Evolutionary conservation across 192 early-diverging fungal species (phyloP).

Genomic region (Mortierella antarctica): DNA sequence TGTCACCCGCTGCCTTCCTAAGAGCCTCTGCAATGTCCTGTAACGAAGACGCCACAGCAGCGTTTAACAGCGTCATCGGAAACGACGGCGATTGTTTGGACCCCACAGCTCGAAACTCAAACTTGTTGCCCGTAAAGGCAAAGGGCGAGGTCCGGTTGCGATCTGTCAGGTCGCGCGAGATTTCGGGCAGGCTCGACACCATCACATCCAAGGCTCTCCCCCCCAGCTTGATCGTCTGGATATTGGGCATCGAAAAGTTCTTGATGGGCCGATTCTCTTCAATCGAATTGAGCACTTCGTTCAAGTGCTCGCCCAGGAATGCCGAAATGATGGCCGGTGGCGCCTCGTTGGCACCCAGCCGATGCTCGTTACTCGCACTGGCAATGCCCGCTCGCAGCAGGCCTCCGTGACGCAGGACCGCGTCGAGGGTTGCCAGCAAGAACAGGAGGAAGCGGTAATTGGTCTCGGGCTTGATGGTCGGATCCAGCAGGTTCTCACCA

Average conservation of each 20-base stretch:
- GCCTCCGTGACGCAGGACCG: slow-evolving; percentile 90
- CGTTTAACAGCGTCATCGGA: slow-evolving; percentile 93
- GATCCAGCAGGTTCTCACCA: slow-evolving; percentile 98
- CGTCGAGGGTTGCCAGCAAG: slow-evolving; percentile 91
- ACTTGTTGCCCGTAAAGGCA: slow-evolving; percentile 99
- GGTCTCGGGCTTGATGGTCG: slow-evolving; percentile 95
- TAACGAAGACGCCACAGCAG: slow-evolving; percentile 88
- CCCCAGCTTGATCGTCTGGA: slow-evolving; percentile 93
- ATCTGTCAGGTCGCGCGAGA: slow-evolving; percentile 98
- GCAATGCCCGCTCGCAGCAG: slow-evolving; percentile 93
- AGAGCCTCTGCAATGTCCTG: slow-evolving; percentile 78
- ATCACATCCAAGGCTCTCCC: slow-evolving; percentile 96
- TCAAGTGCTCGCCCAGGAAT: slow-evolving; percentile 97
- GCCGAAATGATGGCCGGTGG: slow-evolving; percentile 97
- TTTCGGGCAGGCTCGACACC: slow-evolving; percentile 90
- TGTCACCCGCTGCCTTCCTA: slow-evolving; percentile 83
- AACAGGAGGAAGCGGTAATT: slow-evolving; percentile 99
- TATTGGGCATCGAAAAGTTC: slow-evolving; percentile 88
- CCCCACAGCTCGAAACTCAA: slow-evolving; percentile 99
- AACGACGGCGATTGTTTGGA: slow-evolving; percentile 98
- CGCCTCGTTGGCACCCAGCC: slow-evolving; percentile 98
- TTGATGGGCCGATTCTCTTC: slow-evolving; percentile 89
- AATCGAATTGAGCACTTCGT: slow-evolving; percentile 92
- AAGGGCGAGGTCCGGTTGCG: slow-evolving; percentile 99
- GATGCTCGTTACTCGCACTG: slow-evolving; percentile 96